A percentile compares a stretch with the other conserved stretches of the same genome.
Conservation (phyloP, 2,329 filamentous ascomycete genomes). For the Penicillium concentricum region DNA sequence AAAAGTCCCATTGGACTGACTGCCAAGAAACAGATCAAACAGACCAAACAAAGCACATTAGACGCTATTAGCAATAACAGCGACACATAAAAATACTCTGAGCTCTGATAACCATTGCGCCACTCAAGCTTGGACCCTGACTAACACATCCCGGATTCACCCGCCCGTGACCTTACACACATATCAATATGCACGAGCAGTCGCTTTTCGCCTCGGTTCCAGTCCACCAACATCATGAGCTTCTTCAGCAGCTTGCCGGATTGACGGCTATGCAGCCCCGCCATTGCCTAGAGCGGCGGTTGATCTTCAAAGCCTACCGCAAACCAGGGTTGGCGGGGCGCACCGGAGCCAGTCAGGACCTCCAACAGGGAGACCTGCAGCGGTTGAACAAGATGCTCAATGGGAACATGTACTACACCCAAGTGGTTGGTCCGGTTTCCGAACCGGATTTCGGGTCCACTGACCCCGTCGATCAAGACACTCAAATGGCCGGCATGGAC, state of each 20-base stretch:
- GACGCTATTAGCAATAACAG: conserved; percentile 12
- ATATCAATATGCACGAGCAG: conserved; percentile 58
- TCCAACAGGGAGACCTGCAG: conserved; percentile 46
- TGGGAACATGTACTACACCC: conserved; percentile 55
- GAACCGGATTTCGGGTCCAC: conserved; percentile 37
- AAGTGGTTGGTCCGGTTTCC: conserved; percentile 49
- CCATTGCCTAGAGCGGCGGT: conserved; percentile 53
- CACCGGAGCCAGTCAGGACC: conserved; percentile 46
- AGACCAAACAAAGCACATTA: neutral
- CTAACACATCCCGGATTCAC: conserved; percentile 21
- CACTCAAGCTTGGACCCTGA: conserved; percentile 25
- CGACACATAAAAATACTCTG: conserved; percentile 15
- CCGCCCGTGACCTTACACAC: conserved; percentile 16
- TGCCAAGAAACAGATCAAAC: neutral
- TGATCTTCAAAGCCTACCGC: conserved; percentile 58
- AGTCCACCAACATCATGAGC: conserved; percentile 56
- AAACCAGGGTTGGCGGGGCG: conserved; percentile 45
- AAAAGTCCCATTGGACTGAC: neutral
- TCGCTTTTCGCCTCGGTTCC: conserved; percentile 61
- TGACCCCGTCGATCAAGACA: conserved; percentile 31
- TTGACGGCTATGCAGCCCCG: conserved; percentile 61
- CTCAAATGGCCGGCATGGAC: conserved; percentile 30
- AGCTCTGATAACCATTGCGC: conserved; percentile 11
- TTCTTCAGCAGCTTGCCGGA: conserved; percentile 61
- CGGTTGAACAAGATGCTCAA: conserved; percentile 48